Percentiles rank a stretch among this genome's conserved stretches.
phyloP scores from a whole-genome alignment of 2,329 filamentous ascomycete genomes.

The Microdochium nivale region DNA sequence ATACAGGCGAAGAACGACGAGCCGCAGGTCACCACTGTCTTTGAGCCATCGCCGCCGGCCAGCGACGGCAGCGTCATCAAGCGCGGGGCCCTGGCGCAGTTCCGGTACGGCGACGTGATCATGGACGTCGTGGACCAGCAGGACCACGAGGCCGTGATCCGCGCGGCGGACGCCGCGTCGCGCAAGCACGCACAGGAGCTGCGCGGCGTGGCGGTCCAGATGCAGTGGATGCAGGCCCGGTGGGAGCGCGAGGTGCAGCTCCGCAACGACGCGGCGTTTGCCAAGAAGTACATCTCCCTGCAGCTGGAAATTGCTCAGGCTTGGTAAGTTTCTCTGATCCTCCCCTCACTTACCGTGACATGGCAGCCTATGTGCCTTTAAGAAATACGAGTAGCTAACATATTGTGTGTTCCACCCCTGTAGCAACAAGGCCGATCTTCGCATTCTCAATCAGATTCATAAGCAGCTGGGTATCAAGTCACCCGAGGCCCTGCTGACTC shows the following conservation, averaged over 20 bases:
- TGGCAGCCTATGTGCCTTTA: slow-evolving; percentile 1
- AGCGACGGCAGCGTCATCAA: slow-evolving; percentile 9
- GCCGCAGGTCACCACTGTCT: slow-evolving; percentile 6
- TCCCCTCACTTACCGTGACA: background rate
- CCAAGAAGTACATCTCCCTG: slow-evolving; percentile 75
- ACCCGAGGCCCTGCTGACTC: slow-evolving; percentile 16
- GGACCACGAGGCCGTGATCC: slow-evolving; percentile 39
- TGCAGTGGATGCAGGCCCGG: slow-evolving; percentile 79
- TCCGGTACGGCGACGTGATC: slow-evolving; percentile 36
- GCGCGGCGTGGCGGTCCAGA: slow-evolving; percentile 77
- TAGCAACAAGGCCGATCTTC: slow-evolving; percentile 88
- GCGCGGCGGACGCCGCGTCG: slow-evolving; percentile 52
- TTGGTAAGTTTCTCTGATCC: slow-evolving; percentile 58
- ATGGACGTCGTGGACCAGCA: slow-evolving; percentile 34
- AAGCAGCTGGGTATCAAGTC: slow-evolving; percentile 38
- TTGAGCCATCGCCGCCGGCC: slow-evolving; percentile 10
- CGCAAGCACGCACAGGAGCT: slow-evolving; percentile 67
- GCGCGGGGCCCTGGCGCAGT: slow-evolving; percentile 15
- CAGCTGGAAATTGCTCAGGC: slow-evolving; percentile 77
- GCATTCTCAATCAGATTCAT: slow-evolving; percentile 77
- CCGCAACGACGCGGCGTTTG: slow-evolving; percentile 71
- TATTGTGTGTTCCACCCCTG: slow-evolving; percentile 4
- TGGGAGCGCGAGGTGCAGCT: slow-evolving; percentile 74
- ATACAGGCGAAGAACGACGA: slow-evolving; percentile 18
- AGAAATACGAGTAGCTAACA: slow-evolving; percentile 14